Base-by-base conservation (phyloP, 2,329 filamentous ascomycete species). In the Aspergillus sp. region DNA sequence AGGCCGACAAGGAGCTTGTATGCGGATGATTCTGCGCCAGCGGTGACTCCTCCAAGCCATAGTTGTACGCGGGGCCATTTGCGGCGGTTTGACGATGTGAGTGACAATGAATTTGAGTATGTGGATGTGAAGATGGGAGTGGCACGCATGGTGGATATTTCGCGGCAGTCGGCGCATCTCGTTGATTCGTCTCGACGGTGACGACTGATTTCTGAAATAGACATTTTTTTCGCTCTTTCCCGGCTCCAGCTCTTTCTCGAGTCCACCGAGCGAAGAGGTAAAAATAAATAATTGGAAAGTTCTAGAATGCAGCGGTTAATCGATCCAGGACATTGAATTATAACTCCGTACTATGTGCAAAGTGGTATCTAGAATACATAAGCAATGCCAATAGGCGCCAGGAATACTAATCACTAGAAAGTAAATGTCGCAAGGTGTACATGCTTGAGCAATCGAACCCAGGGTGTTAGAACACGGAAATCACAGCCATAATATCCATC, bases 401-500 rank as follows among this genome's bases (percentile, higher is more conserved):
- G n/a, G 20, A 48, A 48, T 48, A 34, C 9, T 13, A 34, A 20
- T 48, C 13, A n/a, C 15, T 45, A 34, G n/a, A 47, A 48, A 18
- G 26, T 34, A 48, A 20, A n/a, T 8, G 17, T 36, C 15, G 13
- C 22, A 36, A 34, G 26, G 52, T 45, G 48, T 54, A 53, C 50
- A 55, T 55, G 32, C 32, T 44, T 18, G 8, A 5, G 38, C 13
- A 47, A 20, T 24, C 18, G 36, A 41, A 6, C 5, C 34, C 15
- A 58, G 32, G 48, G 22, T 20, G 13, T n/a, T n/a, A 30, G 6
- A 34, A 15, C 22, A 1, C 9, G 12, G n/a, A 5, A 38, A 34
- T 77, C 73, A 90, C 64, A 95, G 73, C 90, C 90, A 96, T 62
- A 96, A 76, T 70, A 97, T 74, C 93, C 93, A 98, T 69, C 83